Evolutionary conservation across 345 rosid species (phyloP).

Genomic region (Toxicodendron radicans): DNA sequence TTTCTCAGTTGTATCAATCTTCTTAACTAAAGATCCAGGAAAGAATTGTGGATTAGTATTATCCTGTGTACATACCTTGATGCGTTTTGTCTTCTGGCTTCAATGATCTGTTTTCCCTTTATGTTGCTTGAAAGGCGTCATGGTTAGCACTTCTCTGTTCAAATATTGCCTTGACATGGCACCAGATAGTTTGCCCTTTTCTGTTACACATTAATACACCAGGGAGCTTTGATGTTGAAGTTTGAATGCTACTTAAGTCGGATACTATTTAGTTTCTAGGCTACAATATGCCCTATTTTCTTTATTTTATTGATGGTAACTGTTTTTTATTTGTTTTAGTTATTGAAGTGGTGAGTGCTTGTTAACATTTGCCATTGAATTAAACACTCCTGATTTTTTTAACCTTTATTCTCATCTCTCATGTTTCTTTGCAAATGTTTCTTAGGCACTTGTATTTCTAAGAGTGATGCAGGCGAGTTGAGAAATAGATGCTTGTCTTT

Average conservation of each 20-base stretch:
- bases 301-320: not conserved
- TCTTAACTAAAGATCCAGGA: too few relatives aligned
- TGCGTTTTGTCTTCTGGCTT: not conserved
- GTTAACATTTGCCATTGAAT: not conserved
- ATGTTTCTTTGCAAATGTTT: conserved; percentile 11
- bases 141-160: conserved; percentile 6
- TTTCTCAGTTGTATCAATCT: not conserved
- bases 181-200: not conserved
- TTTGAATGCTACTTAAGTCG: not conserved
- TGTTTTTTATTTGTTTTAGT: not conserved
- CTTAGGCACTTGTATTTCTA: conserved; percentile 76
- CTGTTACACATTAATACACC: not conserved
- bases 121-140: not conserved
- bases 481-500: conserved; percentile 66
- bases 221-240: not conserved
- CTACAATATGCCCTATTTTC: not conserved
- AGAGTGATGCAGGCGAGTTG: conserved; percentile 55
- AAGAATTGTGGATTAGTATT: too few relatives aligned
- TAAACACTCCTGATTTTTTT: not conserved
- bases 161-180: not conserved
- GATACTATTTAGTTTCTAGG: not conserved
- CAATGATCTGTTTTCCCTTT: not conserved
- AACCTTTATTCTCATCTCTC: not conserved
- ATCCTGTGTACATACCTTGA: not conserved
- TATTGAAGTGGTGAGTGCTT: not conserved